A percentile compares a stretch with the other conserved stretches of the same genome.
These are phyloP conservation scores for Rhododendron ovatum DNA, from an alignment of 148 eudicot species.

Conservation along the genomic window DNA sequence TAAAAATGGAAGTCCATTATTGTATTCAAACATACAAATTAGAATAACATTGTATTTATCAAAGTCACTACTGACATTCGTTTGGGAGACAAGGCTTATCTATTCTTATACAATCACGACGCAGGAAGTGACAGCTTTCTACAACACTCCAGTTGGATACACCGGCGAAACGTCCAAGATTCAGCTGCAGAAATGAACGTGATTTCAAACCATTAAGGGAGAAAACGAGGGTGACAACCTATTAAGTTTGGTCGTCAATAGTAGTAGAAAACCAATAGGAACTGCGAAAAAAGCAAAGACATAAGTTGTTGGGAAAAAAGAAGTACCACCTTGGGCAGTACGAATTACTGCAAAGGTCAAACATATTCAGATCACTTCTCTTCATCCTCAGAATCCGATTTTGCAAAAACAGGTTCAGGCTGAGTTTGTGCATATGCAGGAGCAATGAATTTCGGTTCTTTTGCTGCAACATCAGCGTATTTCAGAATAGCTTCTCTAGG, in stretches of 20 bases:
- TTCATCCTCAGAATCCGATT: conserved; percentile 84
- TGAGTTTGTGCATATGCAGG: conserved; percentile 92
- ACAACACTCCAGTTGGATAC: neutral
- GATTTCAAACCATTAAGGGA: neutral
- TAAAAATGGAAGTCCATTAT: neutral
- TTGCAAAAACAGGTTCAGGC: conserved; percentile 72
- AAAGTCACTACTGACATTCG: neutral
- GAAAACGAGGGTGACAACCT: neutral
- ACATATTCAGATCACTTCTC: conserved; percentile 33
- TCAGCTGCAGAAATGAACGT: neutral
- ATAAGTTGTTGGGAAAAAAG: neutral
- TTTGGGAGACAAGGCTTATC: neutral
- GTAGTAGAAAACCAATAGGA: neutral
- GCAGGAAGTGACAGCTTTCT: neutral
- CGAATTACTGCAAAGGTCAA: neutral
- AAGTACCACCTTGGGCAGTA: neutral
- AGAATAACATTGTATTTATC: neutral
- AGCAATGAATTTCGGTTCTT: conserved; percentile 90
- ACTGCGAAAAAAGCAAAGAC: neutral
- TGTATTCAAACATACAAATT: neutral
- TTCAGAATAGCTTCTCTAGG: conserved; percentile 97
- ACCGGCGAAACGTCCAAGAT: neutral
- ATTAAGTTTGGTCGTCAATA: neutral
- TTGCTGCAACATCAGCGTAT: conserved; percentile 84
- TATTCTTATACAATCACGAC: neutral